These are phyloP conservation scores for Sphaerulina populicola DNA, from an alignment of 2,329 filamentous ascomycete species.

Conservation along the genomic window DNA sequence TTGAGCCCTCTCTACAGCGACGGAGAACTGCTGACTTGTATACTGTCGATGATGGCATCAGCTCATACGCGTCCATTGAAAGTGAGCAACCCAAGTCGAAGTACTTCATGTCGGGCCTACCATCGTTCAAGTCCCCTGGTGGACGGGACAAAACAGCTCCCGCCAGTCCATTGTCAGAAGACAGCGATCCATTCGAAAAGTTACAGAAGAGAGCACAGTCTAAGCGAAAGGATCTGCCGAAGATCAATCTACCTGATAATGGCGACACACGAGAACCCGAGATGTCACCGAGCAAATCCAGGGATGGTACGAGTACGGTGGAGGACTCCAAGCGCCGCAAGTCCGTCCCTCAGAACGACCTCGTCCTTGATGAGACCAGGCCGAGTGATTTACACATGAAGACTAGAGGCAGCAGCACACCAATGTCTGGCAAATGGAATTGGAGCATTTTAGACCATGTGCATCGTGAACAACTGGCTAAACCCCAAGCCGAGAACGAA, in stretches of 20 bases:
- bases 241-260: conserved; percentile 41
- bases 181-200: conserved; percentile 38
- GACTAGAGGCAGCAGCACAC: conserved; percentile 2
- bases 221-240: conserved; percentile 42
- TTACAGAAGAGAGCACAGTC: conserved; percentile 36
- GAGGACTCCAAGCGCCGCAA: conserved; percentile 26
- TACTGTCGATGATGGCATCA: conserved; percentile 30
- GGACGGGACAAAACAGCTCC: conserved; percentile 21
- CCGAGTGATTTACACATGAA: conserved; percentile 6
- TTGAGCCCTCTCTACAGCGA: conserved; percentile 25
- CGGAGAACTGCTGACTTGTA: conserved; percentile 16
- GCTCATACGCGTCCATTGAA: conserved; percentile 32
- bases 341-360: conserved; percentile 30
- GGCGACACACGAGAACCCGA: conserved; percentile 29
- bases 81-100: conserved; percentile 34
- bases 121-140: conserved; percentile 45
- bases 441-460: conserved; percentile 52
- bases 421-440: conserved; percentile 35
- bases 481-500: conserved; percentile 26
- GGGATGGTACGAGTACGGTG: background rate
- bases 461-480: conserved; percentile 26
- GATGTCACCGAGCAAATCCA: conserved; percentile 8
- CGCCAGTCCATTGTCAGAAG: conserved; percentile 13
- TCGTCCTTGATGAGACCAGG: conserved; percentile 14
- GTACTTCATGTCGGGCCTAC: conserved; percentile 41